phyloP scores from a whole-genome alignment of 345 rosid species.

The Barbarea vulgaris region DNA sequence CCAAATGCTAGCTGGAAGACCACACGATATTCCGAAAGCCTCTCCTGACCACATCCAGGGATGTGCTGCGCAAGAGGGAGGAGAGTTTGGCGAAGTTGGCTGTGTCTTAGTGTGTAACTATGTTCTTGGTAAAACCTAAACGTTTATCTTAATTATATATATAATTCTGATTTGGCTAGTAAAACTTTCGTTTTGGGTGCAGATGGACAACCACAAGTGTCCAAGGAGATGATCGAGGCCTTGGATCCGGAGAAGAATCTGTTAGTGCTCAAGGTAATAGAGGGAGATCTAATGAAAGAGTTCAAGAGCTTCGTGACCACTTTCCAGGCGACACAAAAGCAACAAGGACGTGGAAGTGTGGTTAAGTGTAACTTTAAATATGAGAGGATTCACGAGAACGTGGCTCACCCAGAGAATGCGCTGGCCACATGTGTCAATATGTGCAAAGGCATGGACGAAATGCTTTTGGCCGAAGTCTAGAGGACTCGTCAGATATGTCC shows the following conservation, averaged over 20 bases:
- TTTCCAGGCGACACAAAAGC: constrained; percentile 24
- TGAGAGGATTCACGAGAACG: constrained; percentile 18
- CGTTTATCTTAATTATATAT: not conserved
- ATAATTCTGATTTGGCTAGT: not conserved
- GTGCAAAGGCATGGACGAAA: constrained; percentile 6
- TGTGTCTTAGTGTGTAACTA: constrained; percentile 43
- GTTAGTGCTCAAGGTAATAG: not conserved
- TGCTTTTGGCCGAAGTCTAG: constrained; percentile 14
- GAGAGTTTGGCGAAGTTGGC: constrained; percentile 47
- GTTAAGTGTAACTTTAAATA: constrained; percentile 31
- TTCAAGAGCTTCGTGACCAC: constrained; percentile 21
- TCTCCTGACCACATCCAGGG: constrained; percentile 34
- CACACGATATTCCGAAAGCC: constrained; percentile 42
- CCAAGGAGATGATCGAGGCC: not conserved
- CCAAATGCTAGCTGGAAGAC: constrained; percentile 39
- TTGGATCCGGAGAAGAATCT: constrained; percentile 13
- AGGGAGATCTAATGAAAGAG: constrained; percentile 34
- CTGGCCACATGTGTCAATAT: not conserved
- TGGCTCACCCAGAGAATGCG: constrained; percentile 28
- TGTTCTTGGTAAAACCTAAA: constrained; percentile 39
- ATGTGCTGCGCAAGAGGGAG: constrained; percentile 47
- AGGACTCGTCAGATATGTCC: not conserved
- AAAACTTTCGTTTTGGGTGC: not conserved
- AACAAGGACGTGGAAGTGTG: constrained; percentile 21
- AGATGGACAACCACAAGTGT: constrained; percentile 29